These are phyloP conservation scores for Chrysoporthe cubensis DNA, from an alignment of 2,329 filamentous ascomycete species.

Conservation along the genomic window DNA sequence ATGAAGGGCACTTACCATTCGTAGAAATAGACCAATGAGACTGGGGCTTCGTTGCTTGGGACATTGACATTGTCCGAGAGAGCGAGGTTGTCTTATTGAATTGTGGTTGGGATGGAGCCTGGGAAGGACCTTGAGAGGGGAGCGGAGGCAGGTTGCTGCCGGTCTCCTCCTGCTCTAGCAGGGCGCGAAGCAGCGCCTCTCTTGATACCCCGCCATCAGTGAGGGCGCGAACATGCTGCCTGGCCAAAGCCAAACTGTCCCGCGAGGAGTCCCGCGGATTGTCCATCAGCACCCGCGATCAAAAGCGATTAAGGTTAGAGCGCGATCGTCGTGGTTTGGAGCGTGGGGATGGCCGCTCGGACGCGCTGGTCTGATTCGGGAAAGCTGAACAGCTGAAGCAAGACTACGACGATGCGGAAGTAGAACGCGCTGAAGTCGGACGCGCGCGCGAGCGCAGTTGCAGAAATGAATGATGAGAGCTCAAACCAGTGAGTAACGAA, in stretches of 20 bases:
- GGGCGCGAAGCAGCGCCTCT: constrained; percentile 39
- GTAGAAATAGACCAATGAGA: constrained; percentile 25
- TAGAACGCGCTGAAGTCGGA: constrained; percentile 6
- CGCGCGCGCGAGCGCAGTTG: constrained; percentile 12
- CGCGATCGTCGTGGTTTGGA: constrained; percentile 3
- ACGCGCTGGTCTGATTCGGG: background rate
- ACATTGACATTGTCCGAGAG: constrained; percentile 23
- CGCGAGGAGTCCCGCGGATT: constrained; percentile 33
- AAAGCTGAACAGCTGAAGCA: constrained; percentile 12
- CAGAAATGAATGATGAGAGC: constrained; percentile 17
- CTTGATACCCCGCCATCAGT: constrained; percentile 37
- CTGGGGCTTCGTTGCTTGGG: constrained; percentile 21
- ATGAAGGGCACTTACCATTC: constrained; percentile 16
- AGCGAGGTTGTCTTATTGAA: constrained; percentile 16
- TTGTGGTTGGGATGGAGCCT: constrained; percentile 16
- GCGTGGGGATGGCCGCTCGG: constrained; percentile 14
- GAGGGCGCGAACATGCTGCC: constrained; percentile 39
- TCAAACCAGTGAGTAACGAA: constrained; percentile 27
- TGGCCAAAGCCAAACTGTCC: constrained; percentile 37
- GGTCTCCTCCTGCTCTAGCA: constrained; percentile 38
- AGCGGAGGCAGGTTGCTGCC: constrained; percentile 22
- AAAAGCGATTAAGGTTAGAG: constrained; percentile 8
- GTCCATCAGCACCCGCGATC: constrained; percentile 31
- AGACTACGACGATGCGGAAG: background rate
- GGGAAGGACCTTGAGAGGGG: constrained; percentile 16